Evolutionary conservation across 164 flowering plant species (phyloP).

Genomic region (Chimonanthus salicifolius): DNA sequence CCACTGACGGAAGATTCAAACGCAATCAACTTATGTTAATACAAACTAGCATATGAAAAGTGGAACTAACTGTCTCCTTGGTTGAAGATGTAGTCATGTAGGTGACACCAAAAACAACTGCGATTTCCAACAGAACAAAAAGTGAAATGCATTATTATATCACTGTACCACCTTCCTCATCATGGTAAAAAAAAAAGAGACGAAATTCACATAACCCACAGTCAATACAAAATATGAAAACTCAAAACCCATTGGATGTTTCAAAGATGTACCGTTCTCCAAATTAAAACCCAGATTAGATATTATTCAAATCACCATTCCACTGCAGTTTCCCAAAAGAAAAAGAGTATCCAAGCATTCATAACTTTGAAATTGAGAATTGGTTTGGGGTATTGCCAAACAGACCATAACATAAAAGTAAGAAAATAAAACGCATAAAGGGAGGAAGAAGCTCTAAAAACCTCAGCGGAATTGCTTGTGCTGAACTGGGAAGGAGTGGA

Average conservation of each 20-base stretch:
- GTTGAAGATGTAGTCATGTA: too few species aligned
- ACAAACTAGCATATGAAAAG: too few species aligned
- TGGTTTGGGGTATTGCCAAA: not conserved
- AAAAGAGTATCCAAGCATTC: not conserved
- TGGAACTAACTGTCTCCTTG: too few species aligned
- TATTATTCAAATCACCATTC: not conserved
- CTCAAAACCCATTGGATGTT: not conserved
- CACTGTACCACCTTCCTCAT: too few species aligned
- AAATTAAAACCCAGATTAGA: not conserved
- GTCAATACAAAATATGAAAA: not conserved
- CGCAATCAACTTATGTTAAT: too few species aligned
- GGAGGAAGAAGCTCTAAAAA: not conserved
- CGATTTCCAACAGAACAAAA: not conserved
- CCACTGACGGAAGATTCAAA: not conserved
- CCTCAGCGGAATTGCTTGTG: not conserved
- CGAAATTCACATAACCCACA: too few species aligned
- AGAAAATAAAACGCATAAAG: not conserved
- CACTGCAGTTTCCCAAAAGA: not conserved
- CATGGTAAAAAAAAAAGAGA: too few species aligned
- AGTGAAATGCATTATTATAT: not conserved
- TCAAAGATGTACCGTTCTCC: not conserved
- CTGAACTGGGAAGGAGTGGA: not conserved
- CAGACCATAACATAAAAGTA: not conserved
- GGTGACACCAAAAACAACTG: too few species aligned
- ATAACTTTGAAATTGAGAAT: not conserved